Percentiles rank a stretch among this genome's conserved stretches.
Evolutionary conservation across 345 rosid species (phyloP).

Genomic region (Lepidium africanum): DNA sequence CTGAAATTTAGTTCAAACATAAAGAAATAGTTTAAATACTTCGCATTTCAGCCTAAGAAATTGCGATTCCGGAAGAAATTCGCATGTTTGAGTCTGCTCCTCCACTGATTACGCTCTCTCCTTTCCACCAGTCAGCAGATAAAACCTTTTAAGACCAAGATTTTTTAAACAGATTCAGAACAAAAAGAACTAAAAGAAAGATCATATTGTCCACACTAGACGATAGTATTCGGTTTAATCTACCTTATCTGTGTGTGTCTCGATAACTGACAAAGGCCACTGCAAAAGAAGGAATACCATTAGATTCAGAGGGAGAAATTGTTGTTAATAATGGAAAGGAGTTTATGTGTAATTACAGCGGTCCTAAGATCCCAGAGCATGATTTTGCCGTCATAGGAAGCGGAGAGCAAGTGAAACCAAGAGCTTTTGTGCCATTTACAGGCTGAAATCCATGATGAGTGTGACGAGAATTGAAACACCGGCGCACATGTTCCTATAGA

Average conservation of each 20-base stretch:
- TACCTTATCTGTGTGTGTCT: conserved; percentile 84
- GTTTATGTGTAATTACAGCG: conserved; percentile 46
- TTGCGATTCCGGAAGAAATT: conserved; percentile 53
- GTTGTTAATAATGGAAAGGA: not conserved
- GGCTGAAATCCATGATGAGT: conserved; percentile 84
- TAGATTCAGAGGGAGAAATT: not conserved
- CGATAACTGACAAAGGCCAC: conserved; percentile 89
- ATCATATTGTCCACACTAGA: no score
- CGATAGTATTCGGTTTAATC: not conserved
- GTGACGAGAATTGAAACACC: conserved; percentile 71
- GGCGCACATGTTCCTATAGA: conserved; percentile 85
- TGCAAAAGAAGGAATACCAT: conserved; percentile 34
- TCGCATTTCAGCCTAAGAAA: conserved; percentile 30
- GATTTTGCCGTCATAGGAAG: conserved; percentile 97
- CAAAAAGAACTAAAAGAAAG: not conserved
- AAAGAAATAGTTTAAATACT: not conserved
- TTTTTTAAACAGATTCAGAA: not conserved
- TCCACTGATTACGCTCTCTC: conserved; percentile 72
- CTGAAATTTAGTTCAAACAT: conserved; percentile 1
- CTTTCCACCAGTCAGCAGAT: conserved; percentile 97
- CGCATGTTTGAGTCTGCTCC: conserved; percentile 81
- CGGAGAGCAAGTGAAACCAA: conserved; percentile 76
- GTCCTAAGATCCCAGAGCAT: conserved; percentile 99
- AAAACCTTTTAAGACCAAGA: conserved; percentile 47
- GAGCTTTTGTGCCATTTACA: conserved; percentile 93